These are phyloP conservation scores for Prunus persica DNA, from an alignment of 306 rosid genomes.

Conservation along the genomic window DNA sequence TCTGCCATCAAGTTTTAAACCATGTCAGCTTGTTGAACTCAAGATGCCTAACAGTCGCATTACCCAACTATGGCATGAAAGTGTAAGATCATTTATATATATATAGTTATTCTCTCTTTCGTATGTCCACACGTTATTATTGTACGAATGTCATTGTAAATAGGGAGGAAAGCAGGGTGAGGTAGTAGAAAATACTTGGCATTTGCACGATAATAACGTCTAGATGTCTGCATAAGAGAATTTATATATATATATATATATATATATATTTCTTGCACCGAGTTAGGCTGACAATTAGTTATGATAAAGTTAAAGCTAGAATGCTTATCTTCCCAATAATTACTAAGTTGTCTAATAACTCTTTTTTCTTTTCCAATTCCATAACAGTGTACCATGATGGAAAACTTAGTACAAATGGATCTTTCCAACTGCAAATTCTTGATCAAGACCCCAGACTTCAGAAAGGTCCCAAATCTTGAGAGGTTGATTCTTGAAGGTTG, in stretches of 20 bases:
- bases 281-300: too few species aligned
- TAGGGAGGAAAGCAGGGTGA: accelerated
- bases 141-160: too few species aligned
- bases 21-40: not conserved
- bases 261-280: too few species aligned
- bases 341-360: too few species aligned
- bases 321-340: too few species aligned
- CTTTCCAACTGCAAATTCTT: not conserved
- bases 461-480: conserved; percentile 8
- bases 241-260: too few species aligned
- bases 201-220: too few species aligned
- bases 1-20: not conserved
- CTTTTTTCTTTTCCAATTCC: not conserved
- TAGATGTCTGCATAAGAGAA: too few species aligned
- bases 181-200: too few species aligned
- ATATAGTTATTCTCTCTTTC: too few species aligned
- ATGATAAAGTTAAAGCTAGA: too few species aligned
- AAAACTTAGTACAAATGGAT: not conserved
- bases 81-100: not conserved
- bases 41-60: conserved; percentile 15
- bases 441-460: not conserved
- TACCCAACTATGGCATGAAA: not conserved
- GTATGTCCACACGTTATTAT: too few species aligned
- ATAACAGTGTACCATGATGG: not conserved
- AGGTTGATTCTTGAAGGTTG: not conserved